phyloP scores from a whole-genome alignment of 345 rosid genomes.

The Euphorbia lathyris region DNA sequence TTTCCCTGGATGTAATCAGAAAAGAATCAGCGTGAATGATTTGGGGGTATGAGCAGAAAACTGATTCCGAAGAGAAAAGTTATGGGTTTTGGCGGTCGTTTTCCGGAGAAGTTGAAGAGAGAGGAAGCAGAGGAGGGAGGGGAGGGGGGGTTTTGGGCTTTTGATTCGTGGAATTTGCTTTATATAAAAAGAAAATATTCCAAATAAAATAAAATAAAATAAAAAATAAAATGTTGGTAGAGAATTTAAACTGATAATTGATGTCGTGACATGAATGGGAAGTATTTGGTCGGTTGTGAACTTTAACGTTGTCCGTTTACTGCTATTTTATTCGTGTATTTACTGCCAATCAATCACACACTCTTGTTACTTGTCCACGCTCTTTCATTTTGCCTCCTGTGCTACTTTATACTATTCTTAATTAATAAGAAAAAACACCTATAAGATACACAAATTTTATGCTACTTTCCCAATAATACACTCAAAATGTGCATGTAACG shows the following conservation, averaged over 20 bases:
- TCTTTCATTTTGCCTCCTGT: no score
- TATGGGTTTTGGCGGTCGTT: constrained; percentile 38
- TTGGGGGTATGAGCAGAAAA: not conserved
- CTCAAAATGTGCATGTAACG: no score
- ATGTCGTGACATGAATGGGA: not conserved
- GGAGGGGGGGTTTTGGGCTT: constrained; percentile 1
- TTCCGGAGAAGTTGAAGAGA: constrained; percentile 18
- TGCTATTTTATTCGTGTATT: no score
- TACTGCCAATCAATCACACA: no score
- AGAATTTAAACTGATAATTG: no score
- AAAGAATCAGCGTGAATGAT: not conserved
- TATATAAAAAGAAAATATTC: not conserved
- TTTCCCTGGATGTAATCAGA: not conserved
- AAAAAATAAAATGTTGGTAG: no score
- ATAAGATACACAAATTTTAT: no score
- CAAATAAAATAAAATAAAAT: not conserved
- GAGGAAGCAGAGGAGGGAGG: no score
- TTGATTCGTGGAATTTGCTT: not conserved
- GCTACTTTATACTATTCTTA: no score
- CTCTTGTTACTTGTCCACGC: no score
- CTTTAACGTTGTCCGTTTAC: not conserved
- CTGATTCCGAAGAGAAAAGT: not conserved
- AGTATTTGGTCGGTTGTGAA: not conserved
- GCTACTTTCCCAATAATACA: no score
- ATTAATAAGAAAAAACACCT: no score